These are phyloP conservation scores for Aciculoconidium aculeatum DNA, from an alignment of 805 yeast species.

Conservation along the genomic window DNA sequence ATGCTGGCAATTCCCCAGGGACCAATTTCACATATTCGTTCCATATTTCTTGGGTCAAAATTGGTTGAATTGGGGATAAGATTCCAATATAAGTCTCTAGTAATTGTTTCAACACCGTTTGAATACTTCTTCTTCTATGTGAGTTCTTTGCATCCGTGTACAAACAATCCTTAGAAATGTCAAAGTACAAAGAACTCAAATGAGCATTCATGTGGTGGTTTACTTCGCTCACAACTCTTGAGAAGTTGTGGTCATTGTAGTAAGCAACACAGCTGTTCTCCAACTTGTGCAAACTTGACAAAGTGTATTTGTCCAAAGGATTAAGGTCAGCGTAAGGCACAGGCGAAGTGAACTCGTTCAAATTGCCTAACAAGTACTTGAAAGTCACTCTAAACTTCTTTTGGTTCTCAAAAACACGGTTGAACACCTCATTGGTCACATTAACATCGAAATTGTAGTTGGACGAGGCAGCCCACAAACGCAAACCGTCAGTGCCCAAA, in stretches of 20 bases:
- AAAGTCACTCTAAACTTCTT: conserved; percentile 81
- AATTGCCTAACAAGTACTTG: conserved; percentile 74
- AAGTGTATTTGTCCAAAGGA: conserved; percentile 55
- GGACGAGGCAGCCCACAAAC: conserved; percentile 86
- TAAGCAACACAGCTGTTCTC: conserved; percentile 34
- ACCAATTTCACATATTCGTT: conserved; percentile 37
- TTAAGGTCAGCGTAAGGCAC: conserved; percentile 33
- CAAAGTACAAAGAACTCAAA: conserved; percentile 81
- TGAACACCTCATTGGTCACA: conserved; percentile 64
- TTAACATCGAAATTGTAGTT: conserved; percentile 80
- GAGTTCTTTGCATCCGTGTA: conserved; percentile 60
- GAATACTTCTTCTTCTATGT: conserved; percentile 49
- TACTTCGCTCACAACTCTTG: conserved; percentile 60
- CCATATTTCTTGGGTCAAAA: conserved; percentile 88
- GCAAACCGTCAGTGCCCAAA: conserved; percentile 84
- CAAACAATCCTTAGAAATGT: conserved; percentile 75
- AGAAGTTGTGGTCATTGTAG: conserved; percentile 59
- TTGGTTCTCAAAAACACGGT: conserved; percentile 71
- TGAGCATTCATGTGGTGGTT: conserved; percentile 69
- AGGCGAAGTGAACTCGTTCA: conserved; percentile 37
- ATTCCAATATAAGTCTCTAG: conserved; percentile 58
- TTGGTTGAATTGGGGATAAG: conserved; percentile 77
- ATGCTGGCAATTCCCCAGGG: conserved; percentile 15
- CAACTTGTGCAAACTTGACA: conserved; percentile 49
- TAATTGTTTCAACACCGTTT: conserved; percentile 59